Base-by-base conservation (phyloP, 2,329 filamentous ascomycete genomes). In the Fulvia fulva region DNA sequence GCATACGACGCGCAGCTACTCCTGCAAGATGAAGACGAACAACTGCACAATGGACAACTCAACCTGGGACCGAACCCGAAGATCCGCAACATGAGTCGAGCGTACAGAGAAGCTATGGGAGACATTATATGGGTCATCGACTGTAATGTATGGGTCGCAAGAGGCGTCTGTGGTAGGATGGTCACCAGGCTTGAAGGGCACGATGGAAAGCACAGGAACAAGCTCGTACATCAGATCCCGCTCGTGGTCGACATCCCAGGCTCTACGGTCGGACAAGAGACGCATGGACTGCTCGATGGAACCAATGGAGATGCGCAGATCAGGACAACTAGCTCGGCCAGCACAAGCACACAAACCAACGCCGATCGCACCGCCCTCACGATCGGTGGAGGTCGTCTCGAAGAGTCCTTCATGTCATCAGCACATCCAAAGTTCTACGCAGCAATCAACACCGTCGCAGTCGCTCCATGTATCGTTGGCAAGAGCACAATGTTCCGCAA, bases 401-500 rank as follows among this genome's bases (percentile, higher is more conserved):
- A 99, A 71, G 94, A 99, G 71, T 85, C 93, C 74, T 99, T 97
- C 77, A 89, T 99, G 82, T 87, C 91, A 0, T 94, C 91, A 0
- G 86, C 91, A 0, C 94, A 99, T 73, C 91, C 91, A 67, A 99
- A 99, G 72, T 97, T 99, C 80, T 99, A 99, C 77, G 88, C 88
- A 8, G 94, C 93, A 61, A 99, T 99, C 81, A 97, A 97, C 75
- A 90, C 90, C 0, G 90, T 97, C 16, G 83, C 89, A 3, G 77
- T 97, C 53, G 94, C 94, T 0, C 94, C 95, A 8, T 99, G 94
- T 74, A 88, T 96, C 58, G 88, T 97, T 22, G 94, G 94, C 52
- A 99, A 99, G 77, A 96, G 91, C 69, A 97, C 95, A 77, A 97
- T 99, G 92, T 99, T 97, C 76, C 89, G 94, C 59, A 90, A 89